A percentile compares a stretch with the other conserved stretches of the same genome.
These are phyloP conservation scores for Ustilago lituana DNA, from an alignment of 1,284 basidiomycete species.

Conservation along the genomic window DNA sequence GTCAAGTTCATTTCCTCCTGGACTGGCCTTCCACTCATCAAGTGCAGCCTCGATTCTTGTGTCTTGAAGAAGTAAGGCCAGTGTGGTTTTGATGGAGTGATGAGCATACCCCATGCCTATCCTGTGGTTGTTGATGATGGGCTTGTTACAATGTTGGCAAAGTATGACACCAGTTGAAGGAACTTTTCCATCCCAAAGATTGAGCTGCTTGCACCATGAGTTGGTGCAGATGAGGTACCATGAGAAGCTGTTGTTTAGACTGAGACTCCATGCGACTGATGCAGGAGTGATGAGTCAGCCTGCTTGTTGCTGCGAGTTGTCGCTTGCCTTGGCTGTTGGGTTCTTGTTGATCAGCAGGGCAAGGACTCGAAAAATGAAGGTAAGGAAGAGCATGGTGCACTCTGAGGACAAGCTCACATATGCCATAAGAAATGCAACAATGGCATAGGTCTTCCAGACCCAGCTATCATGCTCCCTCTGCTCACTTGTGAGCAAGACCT, in stretches of 20 bases:
- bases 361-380: neutral
- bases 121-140: neutral
- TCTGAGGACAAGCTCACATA: neutral
- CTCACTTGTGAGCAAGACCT: neutral
- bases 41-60: neutral
- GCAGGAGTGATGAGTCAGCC: neutral
- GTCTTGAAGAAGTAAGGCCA: neutral
- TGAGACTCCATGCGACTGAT: neutral
- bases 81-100: neutral
- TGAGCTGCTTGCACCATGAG: neutral
- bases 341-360: neutral
- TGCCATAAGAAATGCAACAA: neutral
- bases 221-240: neutral
- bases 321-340: neutral
- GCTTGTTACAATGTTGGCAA: neutral
- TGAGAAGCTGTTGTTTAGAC: neutral
- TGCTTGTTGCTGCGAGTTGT: neutral
- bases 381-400: neutral
- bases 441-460: neutral
- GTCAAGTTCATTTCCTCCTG: neutral
- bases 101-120: neutral
- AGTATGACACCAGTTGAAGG: neutral
- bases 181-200: conserved; percentile 1
- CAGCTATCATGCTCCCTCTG: neutral
- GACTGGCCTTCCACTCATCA: neutral